Evolutionary conservation across 176 grass and related monocot species (phyloP).

Genomic region (Hordeum marinum): DNA sequence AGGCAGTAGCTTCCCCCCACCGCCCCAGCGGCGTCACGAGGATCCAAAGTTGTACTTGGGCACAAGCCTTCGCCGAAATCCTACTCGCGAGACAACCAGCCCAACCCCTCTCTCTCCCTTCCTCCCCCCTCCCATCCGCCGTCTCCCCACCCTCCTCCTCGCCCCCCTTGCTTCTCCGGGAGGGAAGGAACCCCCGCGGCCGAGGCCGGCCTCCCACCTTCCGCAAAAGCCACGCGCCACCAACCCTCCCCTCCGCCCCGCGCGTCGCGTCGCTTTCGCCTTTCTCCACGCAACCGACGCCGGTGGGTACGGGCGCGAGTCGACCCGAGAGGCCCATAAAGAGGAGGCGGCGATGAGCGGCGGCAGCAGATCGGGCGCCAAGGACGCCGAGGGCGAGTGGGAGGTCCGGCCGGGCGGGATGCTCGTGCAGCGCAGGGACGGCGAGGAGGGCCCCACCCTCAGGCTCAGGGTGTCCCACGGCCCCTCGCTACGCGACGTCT

Average conservation of each 20-base stretch:
- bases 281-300: background rate
- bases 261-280: conserved; percentile 41
- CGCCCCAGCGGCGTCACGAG: conserved; percentile 16
- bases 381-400: conserved; percentile 54
- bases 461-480: conserved; percentile 77
- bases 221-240: conserved; percentile 39
- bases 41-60: conserved; percentile 30
- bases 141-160: background rate
- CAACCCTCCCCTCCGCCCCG: conserved; percentile 1
- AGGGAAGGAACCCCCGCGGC: conserved; percentile 32
- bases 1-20: background rate
- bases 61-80: conserved; percentile 10
- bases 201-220: conserved; percentile 17
- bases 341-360: conserved; percentile 22
- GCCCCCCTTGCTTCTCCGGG: conserved; percentile 37
- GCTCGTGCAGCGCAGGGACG: conserved; percentile 86
- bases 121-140: background rate
- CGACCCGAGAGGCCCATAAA: conserved; percentile 27
- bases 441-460: conserved; percentile 40
- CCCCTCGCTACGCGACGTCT: conserved; percentile 56
- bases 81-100: background rate
- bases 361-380: conserved; percentile 34
- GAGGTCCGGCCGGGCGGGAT: conserved; percentile 90
- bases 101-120: background rate
- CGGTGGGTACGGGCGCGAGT: background rate